A percentile compares a stretch with the other conserved stretches of the same genome.
Evolutionary conservation across 352 stramenopile genomes (phyloP).

Genomic region (Phytopythium mirpurense): DNA sequence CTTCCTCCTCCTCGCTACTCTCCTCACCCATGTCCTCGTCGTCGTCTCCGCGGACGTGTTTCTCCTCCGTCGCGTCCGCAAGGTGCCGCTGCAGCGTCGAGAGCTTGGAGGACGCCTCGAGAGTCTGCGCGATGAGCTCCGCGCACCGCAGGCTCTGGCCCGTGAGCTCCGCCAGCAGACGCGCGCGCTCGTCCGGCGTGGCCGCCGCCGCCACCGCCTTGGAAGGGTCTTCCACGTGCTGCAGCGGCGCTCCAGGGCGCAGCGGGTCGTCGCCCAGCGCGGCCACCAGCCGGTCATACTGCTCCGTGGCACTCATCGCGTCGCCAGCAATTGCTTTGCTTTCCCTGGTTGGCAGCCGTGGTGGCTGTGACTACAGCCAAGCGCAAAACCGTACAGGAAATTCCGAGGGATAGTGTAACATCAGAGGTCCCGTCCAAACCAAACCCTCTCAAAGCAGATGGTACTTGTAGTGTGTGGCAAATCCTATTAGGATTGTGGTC

Average conservation of each 20-base stretch:
- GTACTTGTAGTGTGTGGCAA: not conserved
- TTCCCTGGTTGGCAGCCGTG: not conserved
- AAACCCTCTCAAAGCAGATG: too few relatives aligned
- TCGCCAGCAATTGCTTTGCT: not conserved
- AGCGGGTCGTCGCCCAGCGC: constrained; percentile 60
- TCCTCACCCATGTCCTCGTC: constrained; percentile 23
- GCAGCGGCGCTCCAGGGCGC: constrained; percentile 17
- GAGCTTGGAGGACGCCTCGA: constrained; percentile 42
- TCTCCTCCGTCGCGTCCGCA: constrained; percentile 15
- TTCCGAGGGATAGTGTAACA: not conserved
- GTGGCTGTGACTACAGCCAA: not conserved
- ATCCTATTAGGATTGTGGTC: too few relatives aligned
- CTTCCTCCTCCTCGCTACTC: constrained; percentile 31
- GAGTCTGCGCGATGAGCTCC: constrained; percentile 69
- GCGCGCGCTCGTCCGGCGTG: constrained; percentile 22
- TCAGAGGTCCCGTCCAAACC: too few relatives aligned
- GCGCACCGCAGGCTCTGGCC: constrained; percentile 67
- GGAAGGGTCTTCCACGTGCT: constrained; percentile 33
- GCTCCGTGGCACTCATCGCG: constrained; percentile 11
- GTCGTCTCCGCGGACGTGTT: constrained; percentile 11
- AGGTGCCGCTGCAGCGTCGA: constrained; percentile 45
- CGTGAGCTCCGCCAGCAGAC: constrained; percentile 32
- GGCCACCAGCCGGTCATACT: constrained; percentile 59
- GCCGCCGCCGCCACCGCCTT: constrained; percentile 17
- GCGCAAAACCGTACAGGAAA: not conserved